phyloP scores from a whole-genome alignment of 2,329 filamentous ascomycete species.

The Ciborinia camelliae region DNA sequence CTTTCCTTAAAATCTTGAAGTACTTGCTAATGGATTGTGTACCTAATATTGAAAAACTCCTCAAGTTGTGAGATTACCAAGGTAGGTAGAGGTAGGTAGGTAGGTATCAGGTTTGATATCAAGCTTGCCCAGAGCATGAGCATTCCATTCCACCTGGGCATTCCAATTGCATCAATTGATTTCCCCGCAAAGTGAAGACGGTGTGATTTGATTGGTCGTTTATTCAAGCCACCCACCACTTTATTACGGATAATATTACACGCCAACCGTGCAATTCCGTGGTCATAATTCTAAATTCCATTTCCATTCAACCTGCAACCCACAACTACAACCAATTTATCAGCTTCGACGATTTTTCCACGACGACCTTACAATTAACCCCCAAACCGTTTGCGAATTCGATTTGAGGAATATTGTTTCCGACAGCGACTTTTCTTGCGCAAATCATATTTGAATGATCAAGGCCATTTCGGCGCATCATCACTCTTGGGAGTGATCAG shows the following conservation, averaged over 20 bases:
- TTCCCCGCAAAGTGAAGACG: conserved; percentile 2
- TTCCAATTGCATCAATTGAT: too few species aligned
- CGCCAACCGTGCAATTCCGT: conserved; percentile 9
- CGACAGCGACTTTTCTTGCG: not conserved
- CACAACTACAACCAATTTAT: too few species aligned
- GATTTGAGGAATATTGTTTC: not conserved
- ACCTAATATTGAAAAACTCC: too few species aligned
- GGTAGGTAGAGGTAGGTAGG: too few species aligned
- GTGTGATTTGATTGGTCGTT: not conserved
- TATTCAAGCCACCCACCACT: not conserved
- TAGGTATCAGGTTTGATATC: too few species aligned
- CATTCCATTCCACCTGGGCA: too few species aligned
- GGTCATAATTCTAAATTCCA: not conserved
- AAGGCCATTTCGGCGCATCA: conserved; percentile 14
- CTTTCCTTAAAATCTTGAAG: too few species aligned
- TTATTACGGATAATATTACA: conserved; percentile 1
- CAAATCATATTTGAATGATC: conserved; percentile 5
- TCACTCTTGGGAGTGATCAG: conserved; percentile 12
- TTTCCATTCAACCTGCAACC: not conserved
- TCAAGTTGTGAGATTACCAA: too few species aligned
- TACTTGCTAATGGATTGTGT: too few species aligned
- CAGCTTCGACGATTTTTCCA: not conserved
- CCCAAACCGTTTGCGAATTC: not conserved
- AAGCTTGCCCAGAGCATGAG: too few species aligned
- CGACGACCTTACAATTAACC: not conserved